A percentile compares a stretch with the other conserved stretches of the same genome.
Evolutionary conservation across 306 rosid species (phyloP).

Genomic region (Ammopiptanthus mongolicus): DNA sequence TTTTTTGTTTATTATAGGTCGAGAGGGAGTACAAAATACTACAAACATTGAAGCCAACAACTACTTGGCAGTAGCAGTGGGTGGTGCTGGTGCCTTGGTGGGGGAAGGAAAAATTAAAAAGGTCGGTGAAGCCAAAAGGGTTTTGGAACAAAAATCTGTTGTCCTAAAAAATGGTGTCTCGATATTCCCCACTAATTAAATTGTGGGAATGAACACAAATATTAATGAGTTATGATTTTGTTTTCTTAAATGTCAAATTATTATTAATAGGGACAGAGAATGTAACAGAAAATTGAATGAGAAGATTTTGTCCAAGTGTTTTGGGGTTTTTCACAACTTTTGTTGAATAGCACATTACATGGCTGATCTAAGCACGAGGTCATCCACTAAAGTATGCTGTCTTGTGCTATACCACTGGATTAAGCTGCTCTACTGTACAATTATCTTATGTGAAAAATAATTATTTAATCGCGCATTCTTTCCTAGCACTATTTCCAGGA

Average conservation of each 20-base stretch:
- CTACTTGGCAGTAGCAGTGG: slow-evolving; percentile 33
- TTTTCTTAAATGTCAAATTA: too few relatives aligned
- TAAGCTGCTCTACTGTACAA: background rate
- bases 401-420: slow-evolving; percentile 6
- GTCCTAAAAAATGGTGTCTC: too few relatives aligned
- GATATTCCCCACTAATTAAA: too few relatives aligned
- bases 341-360: slow-evolving; percentile 38
- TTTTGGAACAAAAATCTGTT: too few relatives aligned
- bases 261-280: too few relatives aligned
- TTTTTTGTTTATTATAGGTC: too few relatives aligned
- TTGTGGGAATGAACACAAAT: too few relatives aligned
- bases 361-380: slow-evolving; percentile 54
- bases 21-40: slow-evolving; percentile 41
- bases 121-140: slow-evolving; percentile 33
- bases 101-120: background rate
- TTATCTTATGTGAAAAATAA: background rate
- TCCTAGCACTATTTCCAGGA: slow-evolving; percentile 33
- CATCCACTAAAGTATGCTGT: slow-evolving; percentile 58
- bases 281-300: too few relatives aligned
- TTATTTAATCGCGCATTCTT: background rate
- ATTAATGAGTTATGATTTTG: too few relatives aligned
- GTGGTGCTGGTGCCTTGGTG: slow-evolving; percentile 26
- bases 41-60: slow-evolving; percentile 37
- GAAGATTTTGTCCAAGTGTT: too few relatives aligned
- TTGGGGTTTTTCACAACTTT: slow-evolving; percentile 16